Evolutionary conservation across 208 protist genomes (phyloP).

Genomic region (Endotrypanum monterogeii): DNA sequence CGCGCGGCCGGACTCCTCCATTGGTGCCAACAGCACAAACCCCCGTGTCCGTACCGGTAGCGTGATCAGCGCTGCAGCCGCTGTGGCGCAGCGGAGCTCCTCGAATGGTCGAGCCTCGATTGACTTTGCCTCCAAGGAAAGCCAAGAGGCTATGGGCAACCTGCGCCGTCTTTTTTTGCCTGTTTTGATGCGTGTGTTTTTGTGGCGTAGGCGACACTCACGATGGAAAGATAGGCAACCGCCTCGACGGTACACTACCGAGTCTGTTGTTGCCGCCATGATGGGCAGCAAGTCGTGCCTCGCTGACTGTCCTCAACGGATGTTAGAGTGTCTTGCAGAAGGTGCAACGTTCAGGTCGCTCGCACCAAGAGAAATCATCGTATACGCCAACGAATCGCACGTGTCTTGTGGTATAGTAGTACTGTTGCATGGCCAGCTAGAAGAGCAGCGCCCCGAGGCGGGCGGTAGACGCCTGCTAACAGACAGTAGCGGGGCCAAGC

Average conservation of each 20-base stretch:
- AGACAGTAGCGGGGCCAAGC: constrained; percentile 5
- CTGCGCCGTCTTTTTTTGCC: constrained; percentile 62
- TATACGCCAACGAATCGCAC: constrained; percentile 83
- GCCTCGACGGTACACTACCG: constrained; percentile 59
- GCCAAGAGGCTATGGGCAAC: constrained; percentile 38
- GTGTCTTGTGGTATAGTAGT: constrained; percentile 79
- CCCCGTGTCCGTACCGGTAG: constrained; percentile 44
- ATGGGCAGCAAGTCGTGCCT: constrained; percentile 56
- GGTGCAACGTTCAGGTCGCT: constrained; percentile 60
- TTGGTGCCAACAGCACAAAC: constrained; percentile 54
- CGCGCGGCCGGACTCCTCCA: constrained; percentile 53
- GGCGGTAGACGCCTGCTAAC: neutral
- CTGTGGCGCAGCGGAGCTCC: constrained; percentile 29
- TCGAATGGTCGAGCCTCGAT: constrained; percentile 12
- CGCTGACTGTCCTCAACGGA: constrained; percentile 57
- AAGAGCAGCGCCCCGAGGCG: constrained; percentile 35
- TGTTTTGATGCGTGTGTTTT: constrained; percentile 47
- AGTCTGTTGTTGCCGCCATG: constrained; percentile 69
- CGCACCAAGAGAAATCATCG: constrained; percentile 56
- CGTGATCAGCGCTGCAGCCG: constrained; percentile 35
- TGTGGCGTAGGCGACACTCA: constrained; percentile 40
- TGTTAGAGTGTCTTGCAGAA: constrained; percentile 54
- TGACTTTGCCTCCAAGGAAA: constrained; percentile 50
- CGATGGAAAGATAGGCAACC: constrained; percentile 44
- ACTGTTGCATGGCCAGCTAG: constrained; percentile 77